These are phyloP conservation scores for Akanthomyces uredinophilus DNA, from an alignment of 2,329 filamentous ascomycete genomes.

Conservation along the genomic window DNA sequence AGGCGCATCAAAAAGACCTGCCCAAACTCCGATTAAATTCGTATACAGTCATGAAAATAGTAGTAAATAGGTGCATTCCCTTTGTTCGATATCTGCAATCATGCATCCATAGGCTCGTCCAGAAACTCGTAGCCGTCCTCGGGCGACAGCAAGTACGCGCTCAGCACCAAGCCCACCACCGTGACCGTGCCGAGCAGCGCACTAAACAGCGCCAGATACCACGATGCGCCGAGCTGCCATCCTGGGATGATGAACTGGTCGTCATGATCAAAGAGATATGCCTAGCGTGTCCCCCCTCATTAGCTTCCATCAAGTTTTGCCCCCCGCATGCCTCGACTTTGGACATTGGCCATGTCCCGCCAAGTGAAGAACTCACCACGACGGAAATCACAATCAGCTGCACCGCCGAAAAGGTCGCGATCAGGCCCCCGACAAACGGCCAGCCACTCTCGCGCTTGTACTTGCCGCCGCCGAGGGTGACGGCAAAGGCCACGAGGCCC, in stretches of 20 bases:
- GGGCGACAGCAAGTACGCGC: constrained; percentile 64
- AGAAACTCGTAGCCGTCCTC: constrained; percentile 82
- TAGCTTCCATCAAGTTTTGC: neutral
- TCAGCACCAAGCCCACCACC: constrained; percentile 56
- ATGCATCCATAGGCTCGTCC: constrained; percentile 49
- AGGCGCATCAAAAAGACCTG: neutral
- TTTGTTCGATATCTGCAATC: constrained; percentile 12
- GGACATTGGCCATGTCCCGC: too few species aligned
- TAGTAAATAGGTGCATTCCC: neutral
- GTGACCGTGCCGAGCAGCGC: constrained; percentile 48
- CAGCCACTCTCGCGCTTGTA: constrained; percentile 77
- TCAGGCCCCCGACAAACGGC: constrained; percentile 64
- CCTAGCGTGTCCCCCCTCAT: constrained; percentile 43
- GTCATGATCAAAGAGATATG: constrained; percentile 78
- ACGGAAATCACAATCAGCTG: constrained; percentile 75
- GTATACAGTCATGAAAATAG: neutral
- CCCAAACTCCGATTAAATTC: neutral
- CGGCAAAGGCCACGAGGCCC: constrained; percentile 70
- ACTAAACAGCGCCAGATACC: constrained; percentile 62
- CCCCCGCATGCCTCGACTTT: too few species aligned
- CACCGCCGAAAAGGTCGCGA: constrained; percentile 60
- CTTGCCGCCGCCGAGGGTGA: constrained; percentile 74
- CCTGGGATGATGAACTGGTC: constrained; percentile 73
- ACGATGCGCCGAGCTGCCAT: constrained; percentile 76
- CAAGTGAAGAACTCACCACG: constrained; percentile 64